Conservation (phyloP, 2,329 filamentous ascomycete species). For the Fusarium solani-melongenae region DNA sequence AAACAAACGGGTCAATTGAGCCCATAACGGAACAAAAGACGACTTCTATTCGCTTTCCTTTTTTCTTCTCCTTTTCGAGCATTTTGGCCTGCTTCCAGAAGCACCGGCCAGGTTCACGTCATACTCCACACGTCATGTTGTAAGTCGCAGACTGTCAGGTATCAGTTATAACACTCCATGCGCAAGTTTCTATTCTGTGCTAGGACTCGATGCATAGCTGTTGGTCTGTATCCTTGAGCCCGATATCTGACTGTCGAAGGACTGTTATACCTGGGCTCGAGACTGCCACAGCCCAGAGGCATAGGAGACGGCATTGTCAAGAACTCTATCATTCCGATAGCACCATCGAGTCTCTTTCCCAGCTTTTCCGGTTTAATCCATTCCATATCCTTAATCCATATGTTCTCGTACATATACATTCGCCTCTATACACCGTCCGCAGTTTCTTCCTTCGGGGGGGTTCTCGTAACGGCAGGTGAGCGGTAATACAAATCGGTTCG, state of each 20-base stretch:
- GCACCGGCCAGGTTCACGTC: neutral
- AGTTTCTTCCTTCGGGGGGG: constrained; percentile 1
- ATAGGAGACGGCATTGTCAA: constrained; percentile 23
- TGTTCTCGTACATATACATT: constrained; percentile 28
- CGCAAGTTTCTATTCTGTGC: constrained; percentile 18
- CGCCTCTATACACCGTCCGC: constrained; percentile 21
- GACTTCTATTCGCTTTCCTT: neutral
- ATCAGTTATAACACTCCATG: constrained; percentile 25
- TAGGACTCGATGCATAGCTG: constrained; percentile 38
- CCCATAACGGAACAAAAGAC: neutral
- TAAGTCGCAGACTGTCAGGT: constrained; percentile 1
- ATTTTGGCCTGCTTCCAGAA: neutral
- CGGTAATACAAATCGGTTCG: constrained; percentile 23
- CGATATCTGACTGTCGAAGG: constrained; percentile 25
- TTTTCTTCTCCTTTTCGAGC: neutral
- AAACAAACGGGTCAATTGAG: neutral
- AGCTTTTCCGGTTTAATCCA: neutral
- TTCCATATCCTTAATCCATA: constrained; percentile 5
- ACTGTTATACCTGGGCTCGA: constrained; percentile 14
- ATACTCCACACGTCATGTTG: neutral
- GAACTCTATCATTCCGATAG: constrained; percentile 36
- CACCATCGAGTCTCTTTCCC: constrained; percentile 6
- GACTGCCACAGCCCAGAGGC: constrained; percentile 34
- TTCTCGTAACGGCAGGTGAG: constrained; percentile 10
- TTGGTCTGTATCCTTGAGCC: constrained; percentile 35